These are phyloP conservation scores for Colletotrichum godetiae DNA, from an alignment of 2,329 filamentous ascomycete genomes.

Conservation along the genomic window DNA sequence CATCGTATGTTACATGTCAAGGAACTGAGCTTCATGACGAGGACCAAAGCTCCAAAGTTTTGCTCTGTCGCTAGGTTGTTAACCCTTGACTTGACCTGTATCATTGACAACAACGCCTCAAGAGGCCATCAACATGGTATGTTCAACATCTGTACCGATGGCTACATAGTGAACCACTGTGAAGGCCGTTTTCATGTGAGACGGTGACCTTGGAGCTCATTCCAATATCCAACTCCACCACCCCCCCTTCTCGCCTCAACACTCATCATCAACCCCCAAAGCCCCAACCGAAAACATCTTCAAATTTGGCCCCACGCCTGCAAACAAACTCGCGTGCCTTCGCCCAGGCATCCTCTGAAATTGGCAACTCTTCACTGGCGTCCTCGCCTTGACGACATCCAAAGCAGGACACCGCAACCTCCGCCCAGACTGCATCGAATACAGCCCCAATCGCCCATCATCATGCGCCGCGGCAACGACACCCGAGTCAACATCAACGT, in stretches of 20 bases:
- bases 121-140: too few relatives aligned
- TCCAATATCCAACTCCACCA: too few relatives aligned
- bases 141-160: too few relatives aligned
- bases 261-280: conserved; percentile 46
- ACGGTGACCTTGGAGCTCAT: too few relatives aligned
- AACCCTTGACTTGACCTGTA: too few relatives aligned
- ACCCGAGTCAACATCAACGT: conserved; percentile 58
- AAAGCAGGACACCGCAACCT: conserved; percentile 46
- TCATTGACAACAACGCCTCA: too few relatives aligned
- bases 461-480: conserved; percentile 66
- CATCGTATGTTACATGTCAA: too few relatives aligned
- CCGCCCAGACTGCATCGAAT: conserved; percentile 60
- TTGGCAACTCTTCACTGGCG: conserved; percentile 55
- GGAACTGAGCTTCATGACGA: too few relatives aligned
- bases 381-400: conserved; percentile 37
- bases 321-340: conserved; percentile 57
- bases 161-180: too few relatives aligned
- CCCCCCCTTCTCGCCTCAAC: background rate
- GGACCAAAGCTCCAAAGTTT: too few relatives aligned
- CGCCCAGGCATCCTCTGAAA: conserved; percentile 60
- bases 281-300: conserved; percentile 58
- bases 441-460: conserved; percentile 59
- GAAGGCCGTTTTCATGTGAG: background rate
- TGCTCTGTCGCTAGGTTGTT: too few relatives aligned
- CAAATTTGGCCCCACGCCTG: conserved; percentile 51